Evolutionary conservation across 225 moss, liverwort and hornwort species (phyloP), one percentile per base, ranked within the genome.

Genomic region (Lunularia cruciata): DNA sequence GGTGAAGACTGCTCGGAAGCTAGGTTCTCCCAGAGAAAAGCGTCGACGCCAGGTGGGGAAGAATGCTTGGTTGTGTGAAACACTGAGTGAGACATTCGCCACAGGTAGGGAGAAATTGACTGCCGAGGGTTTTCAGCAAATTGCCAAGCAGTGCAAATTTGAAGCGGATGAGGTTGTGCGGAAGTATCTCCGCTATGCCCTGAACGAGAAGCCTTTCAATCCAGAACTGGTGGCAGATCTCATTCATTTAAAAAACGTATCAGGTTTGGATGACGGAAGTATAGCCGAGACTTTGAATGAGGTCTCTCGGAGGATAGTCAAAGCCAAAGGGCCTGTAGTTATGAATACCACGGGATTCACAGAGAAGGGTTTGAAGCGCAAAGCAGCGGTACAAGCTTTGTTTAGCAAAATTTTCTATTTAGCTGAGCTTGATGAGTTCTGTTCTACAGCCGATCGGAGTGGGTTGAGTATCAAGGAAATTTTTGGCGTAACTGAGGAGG

Each of bases 361-460:
- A 11, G 98, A 93, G 70, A 98, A 87, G 80, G 98, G 98, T 28
- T 73, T 98, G 20, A 88, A 98, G 83, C 87, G 98, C 71, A 98
- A 98, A 85, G 93, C 88, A 42, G 82, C 98, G 67, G 98, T 98
- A 13, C 98, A 98, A 78, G 91, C 81, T 30, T 85, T 98, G 55
- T 98, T 98, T 69, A 88, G 86, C 80, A 98, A 98, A 75, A 83
- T 98, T 70, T 86, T 98, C 47, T 98, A 98, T 70, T 77, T 98
- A 12, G 86, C 98, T 64, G 98, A 98, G 98, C 86, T 98, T 68
- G 93, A 93, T 78, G 91, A 91, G 76, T 98, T 98, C 67, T 91
- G 91, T 60, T 83, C 87, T n/a, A 82, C 83, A 45, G 77, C 80
- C 39, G 83, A 85, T 70, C 69, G 89, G 67, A 91, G 84, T 61